Evolutionary conservation across 371 early-diverging fungal genomes (phyloP).

Genomic region (Smittium mucronatum): DNA sequence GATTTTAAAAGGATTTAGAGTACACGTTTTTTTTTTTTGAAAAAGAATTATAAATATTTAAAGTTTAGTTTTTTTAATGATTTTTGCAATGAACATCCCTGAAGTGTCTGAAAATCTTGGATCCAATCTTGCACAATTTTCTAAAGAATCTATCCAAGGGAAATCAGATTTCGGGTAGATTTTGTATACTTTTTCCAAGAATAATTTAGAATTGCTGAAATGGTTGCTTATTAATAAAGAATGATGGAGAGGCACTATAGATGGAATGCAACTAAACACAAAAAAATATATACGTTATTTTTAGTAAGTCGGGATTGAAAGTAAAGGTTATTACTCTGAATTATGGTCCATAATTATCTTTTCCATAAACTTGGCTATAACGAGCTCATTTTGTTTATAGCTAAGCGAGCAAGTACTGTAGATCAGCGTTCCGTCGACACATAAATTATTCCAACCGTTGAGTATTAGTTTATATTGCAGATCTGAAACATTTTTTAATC

Average conservation of each 20-base stretch:
- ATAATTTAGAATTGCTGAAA: constrained; percentile 35
- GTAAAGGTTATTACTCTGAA: neutral
- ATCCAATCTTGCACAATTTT: constrained; percentile 27
- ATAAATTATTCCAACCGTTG: constrained; percentile 52
- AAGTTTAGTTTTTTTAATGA: constrained; percentile 17
- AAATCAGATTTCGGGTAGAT: constrained; percentile 6
- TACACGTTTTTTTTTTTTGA: neutral
- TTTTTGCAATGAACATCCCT: constrained; percentile 48
- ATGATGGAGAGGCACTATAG: neutral
- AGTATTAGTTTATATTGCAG: constrained; percentile 46
- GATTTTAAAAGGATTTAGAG: neutral
- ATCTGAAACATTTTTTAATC: constrained; percentile 26
- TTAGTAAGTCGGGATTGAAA: neutral
- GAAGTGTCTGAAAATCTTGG: constrained; percentile 40
- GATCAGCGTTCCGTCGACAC: constrained; percentile 48
- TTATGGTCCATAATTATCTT: neutral
- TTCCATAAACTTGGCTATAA: constrained; percentile 58
- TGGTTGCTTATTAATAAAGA: neutral
- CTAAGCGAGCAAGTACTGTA: constrained; percentile 80
- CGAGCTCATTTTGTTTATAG: constrained; percentile 65
- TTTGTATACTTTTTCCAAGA: constrained; percentile 31
- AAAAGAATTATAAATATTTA: neutral
- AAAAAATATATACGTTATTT: neutral
- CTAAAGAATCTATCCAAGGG: constrained; percentile 1
- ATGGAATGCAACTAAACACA: neutral